Percentiles rank a stretch among this genome's conserved stretches.
Evolutionary conservation across 106 monocot species (phyloP).

Genomic region (Phalaenopsis aphrodite): DNA sequence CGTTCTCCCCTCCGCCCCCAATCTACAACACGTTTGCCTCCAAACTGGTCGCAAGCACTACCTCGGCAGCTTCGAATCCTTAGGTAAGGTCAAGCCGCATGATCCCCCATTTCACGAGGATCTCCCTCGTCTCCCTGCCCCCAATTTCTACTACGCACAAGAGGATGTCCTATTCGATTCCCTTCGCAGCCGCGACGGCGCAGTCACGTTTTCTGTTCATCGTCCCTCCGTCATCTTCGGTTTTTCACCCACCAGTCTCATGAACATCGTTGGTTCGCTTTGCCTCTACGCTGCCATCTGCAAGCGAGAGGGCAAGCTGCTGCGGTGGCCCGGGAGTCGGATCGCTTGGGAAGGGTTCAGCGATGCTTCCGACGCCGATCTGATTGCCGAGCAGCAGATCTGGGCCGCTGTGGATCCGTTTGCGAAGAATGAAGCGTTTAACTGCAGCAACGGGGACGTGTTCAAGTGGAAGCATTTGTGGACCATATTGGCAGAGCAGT

Average conservation of each 20-base stretch:
- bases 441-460: slow-evolving; percentile 44
- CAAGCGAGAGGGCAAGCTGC: slow-evolving; percentile 16
- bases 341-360: slow-evolving; percentile 28
- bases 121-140: slow-evolving; percentile 27
- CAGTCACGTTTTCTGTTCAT: slow-evolving; percentile 47
- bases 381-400: slow-evolving; percentile 56
- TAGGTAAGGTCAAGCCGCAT: slow-evolving; percentile 22
- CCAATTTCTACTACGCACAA: slow-evolving; percentile 57
- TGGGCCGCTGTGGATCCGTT: slow-evolving; percentile 64
- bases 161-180: slow-evolving; percentile 46
- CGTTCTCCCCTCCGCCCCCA: slow-evolving; percentile 38
- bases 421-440: slow-evolving; percentile 52
- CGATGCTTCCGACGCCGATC: slow-evolving; percentile 46
- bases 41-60: slow-evolving; percentile 87
- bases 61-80: slow-evolving; percentile 36
- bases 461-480: slow-evolving; percentile 81
- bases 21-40: slow-evolving; percentile 65
- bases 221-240: slow-evolving; percentile 39
- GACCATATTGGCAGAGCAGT: slow-evolving; percentile 50
- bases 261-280: slow-evolving; percentile 27
- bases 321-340: slow-evolving; percentile 24
- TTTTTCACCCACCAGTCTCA: slow-evolving; percentile 13
- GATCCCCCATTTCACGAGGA: slow-evolving; percentile 60
- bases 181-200: slow-evolving; percentile 14
- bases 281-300: slow-evolving; percentile 45